A percentile compares a stretch with the other conserved stretches of the same genome.
phyloP scores from a whole-genome alignment of 208 protist genomes.

The Leishmania turanica region DNA sequence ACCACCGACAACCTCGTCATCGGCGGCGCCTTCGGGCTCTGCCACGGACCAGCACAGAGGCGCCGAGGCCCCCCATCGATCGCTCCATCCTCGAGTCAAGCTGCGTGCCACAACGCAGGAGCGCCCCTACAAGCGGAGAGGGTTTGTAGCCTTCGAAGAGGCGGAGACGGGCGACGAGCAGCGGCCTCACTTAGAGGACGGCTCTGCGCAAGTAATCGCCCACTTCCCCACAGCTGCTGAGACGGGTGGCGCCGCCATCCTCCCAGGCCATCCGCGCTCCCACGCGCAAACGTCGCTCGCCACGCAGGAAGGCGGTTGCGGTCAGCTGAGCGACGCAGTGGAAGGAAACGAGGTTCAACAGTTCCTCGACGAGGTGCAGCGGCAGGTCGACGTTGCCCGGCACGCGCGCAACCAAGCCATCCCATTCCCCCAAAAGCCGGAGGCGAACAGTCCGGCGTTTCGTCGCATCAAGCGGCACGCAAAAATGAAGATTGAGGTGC shows the following conservation, averaged over 20 bases:
- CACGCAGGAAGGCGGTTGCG: background rate
- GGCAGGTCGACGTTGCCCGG: slow-evolving; percentile 43
- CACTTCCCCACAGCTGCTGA: background rate
- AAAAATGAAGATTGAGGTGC: slow-evolving; percentile 47
- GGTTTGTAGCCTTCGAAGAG: slow-evolving; percentile 21
- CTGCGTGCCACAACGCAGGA: slow-evolving; percentile 46
- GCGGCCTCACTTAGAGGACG: background rate
- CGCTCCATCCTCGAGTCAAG: slow-evolving; percentile 36
- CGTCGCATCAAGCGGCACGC: slow-evolving; percentile 69
- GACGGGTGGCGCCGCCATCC: background rate
- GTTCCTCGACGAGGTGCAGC: slow-evolving; percentile 66
- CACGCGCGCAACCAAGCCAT: slow-evolving; percentile 61
- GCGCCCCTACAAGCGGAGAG: slow-evolving; percentile 27
- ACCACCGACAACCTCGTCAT: background rate
- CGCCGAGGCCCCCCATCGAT: slow-evolving; percentile 9
- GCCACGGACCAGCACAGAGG: slow-evolving; percentile 1
- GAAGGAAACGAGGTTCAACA: slow-evolving; percentile 52
- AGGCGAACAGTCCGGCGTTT: slow-evolving; percentile 61
- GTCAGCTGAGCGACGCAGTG: background rate
- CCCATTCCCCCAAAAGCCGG: slow-evolving; percentile 65
- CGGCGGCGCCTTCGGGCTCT: background rate
- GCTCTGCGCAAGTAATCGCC: background rate
- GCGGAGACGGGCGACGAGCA: background rate
- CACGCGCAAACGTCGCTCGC: background rate
- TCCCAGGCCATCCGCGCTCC: background rate